Base-by-base conservation (phyloP, 1,284 basidiomycete genomes). In the Cutaneotrichosporon dermatis region DNA sequence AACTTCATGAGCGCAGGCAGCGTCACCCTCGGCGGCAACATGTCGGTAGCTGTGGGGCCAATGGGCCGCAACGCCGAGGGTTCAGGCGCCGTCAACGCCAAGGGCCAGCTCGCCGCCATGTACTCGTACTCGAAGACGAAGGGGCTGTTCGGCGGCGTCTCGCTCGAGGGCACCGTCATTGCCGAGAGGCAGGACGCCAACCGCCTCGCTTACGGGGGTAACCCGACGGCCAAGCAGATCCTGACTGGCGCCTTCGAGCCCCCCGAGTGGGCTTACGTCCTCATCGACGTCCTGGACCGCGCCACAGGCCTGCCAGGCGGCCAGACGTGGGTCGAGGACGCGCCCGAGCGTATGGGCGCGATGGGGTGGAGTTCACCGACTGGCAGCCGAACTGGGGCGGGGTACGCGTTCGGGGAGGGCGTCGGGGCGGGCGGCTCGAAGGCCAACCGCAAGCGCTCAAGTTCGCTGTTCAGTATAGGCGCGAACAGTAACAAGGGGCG, bases 1-100 rank as follows among this genome's bases (percentile, higher is more conserved):
- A 88, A 88, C 1, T 99, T 99, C 79, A 99, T 98, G 95, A 84
- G 91, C 11, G 88, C 92, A 10, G 95, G 96, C 4, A 92, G 88
- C 5, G 76, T 99, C 48, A 96, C 62, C 4, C 41, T 64, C 8
- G 62, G 62, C 12, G 62, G 62, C n/a, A 64, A 64, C 62, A 54
- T 64, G 39, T 64, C 62, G 50, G 64, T 99, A 55, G 94, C 95
- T 6, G 83, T 98, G 0, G 95, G 96, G 1, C 95, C 95, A 1
- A 79, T 99, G 0, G 95, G 95, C 16, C 86, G 95, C 42, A 96
- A 93, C 66, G 92, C 94, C 11, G 95, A 98, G 79, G 96, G 92
- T 1, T 84, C 87, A 15, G 94, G 92, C 12, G 83, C 91, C 0
- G 69, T 99, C 57, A 97, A 88, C 72, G 84, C 89, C 0, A 89